Evolutionary conservation across 2,329 filamentous ascomycete species (phyloP).

Genomic region (Fusarium anthophilum): DNA sequence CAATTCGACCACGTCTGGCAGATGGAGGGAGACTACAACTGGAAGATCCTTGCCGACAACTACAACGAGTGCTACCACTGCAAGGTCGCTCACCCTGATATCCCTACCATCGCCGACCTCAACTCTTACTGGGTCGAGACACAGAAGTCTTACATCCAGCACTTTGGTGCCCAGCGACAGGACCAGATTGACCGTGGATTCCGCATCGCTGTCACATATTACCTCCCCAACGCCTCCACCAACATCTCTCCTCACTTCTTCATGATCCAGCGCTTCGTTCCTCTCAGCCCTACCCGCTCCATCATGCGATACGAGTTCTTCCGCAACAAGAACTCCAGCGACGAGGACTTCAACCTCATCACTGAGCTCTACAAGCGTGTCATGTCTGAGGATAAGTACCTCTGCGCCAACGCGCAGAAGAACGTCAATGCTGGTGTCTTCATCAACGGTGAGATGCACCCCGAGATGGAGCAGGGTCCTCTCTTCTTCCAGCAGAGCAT

Average conservation of each 20-base stretch:
- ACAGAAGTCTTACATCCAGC: constrained; percentile 59
- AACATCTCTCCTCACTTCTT: constrained; percentile 68
- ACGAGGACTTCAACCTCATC: constrained; percentile 66
- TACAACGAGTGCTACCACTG: constrained; percentile 76
- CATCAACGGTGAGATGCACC: constrained; percentile 70
- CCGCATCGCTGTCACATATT: constrained; percentile 57
- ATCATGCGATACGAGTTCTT: constrained; percentile 71
- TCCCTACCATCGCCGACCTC: constrained; percentile 65
- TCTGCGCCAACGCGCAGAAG: constrained; percentile 67
- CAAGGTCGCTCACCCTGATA: constrained; percentile 66
- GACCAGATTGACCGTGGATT: constrained; percentile 60
- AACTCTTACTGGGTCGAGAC: constrained; percentile 63
- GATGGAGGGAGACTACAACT: constrained; percentile 66
- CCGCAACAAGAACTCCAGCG: constrained; percentile 67
- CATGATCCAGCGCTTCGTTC: constrained; percentile 71
- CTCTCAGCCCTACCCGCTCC: constrained; percentile 58
- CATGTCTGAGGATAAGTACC: constrained; percentile 71
- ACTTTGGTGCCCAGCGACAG: constrained; percentile 56
- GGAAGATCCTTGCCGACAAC: constrained; percentile 70
- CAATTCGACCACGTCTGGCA: constrained; percentile 66
- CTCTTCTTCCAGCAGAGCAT: constrained; percentile 65
- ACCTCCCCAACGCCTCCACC: constrained; percentile 61
- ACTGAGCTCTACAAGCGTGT: constrained; percentile 70
- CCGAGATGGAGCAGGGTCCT: constrained; percentile 66
- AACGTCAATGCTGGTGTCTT: constrained; percentile 71